These are phyloP conservation scores for Puccinellia tenuiflora DNA, from an alignment of 176 grass and related monocot species.

Conservation along the genomic window DNA sequence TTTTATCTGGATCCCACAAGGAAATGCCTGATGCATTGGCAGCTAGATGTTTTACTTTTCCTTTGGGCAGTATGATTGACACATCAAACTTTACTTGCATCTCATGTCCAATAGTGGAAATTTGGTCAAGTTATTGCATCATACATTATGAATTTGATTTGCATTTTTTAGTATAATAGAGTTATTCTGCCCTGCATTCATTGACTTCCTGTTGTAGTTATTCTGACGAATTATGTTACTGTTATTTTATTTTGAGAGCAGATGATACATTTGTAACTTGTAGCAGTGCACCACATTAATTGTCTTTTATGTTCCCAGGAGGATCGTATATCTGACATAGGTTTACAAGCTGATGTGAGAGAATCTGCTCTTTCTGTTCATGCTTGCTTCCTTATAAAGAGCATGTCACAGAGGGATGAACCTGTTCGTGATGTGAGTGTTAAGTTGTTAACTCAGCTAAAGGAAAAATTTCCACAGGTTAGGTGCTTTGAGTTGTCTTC, in stretches of 20 bases:
- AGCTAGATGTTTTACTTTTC: conserved; percentile 11
- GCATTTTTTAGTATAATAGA: neutral
- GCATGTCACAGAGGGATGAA: conserved; percentile 96
- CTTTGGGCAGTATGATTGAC: conserved; percentile 6
- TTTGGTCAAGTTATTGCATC: conserved; percentile 4
- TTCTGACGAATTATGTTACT: neutral
- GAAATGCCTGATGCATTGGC: conserved; percentile 1
- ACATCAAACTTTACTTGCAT: neutral
- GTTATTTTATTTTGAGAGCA: conserved; percentile 1
- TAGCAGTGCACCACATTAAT: conserved; percentile 10
- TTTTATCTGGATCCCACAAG: conserved; percentile 12
- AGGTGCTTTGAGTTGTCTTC: conserved; percentile 15
- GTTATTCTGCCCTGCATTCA: neutral
- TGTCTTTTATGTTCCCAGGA: conserved; percentile 53
- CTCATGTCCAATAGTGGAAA: neutral
- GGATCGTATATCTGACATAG: conserved; percentile 89
- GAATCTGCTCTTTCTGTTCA: conserved; percentile 82
- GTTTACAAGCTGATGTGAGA: conserved; percentile 75
- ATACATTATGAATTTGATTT: neutral
- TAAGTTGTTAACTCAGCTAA: conserved; percentile 88
- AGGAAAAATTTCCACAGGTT: conserved; percentile 98
- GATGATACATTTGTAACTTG: conserved; percentile 7
- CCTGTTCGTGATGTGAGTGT: conserved; percentile 92
- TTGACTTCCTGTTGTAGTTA: neutral
- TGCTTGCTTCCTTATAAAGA: conserved; percentile 95